Evolutionary conservation across 2,329 filamentous ascomycete genomes (phyloP), one percentile per base, ranked within the genome.

Genomic region (Penicillium sp.): DNA sequence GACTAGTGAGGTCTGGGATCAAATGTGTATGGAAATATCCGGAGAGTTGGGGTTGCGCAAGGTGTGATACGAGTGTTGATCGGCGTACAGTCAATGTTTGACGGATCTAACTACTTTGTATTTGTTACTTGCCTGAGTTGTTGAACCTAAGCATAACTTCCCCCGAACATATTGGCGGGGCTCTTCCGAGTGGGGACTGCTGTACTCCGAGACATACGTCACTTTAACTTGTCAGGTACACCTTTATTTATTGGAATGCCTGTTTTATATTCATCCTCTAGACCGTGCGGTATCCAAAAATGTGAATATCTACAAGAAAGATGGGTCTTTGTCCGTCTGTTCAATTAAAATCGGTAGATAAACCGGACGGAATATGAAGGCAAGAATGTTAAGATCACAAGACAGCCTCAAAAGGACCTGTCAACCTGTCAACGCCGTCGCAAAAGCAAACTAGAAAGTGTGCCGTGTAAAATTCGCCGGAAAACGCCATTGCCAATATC

Each of bases 201-300:
- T 51, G 57, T 60, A 53, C 58, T 59, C 58, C 58, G 58, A 56
- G 32, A 37, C 17, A 49, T 58, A 60, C 57, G 57, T 60, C 57
- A 60, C 57, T 35, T 35, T 33, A 37, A 29, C 40, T 44, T 9
- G 21, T 9, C 29, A 42, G 40, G 40, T 22, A 42, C 40, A 31
- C 4, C 17, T 13, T 21, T 17, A 35, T 17, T 17, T 17, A 15
- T 35, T 21, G 4, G n/a, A 34, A 34, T 10, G n/a, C n/a, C 21
- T 41, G n/a, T 41, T 19, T 17, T 41, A 6, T 17, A 7, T 22
- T 5, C 35, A 8, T 21, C 17, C 17, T 37, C 13, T 15, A 24
- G 3, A 3, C 13, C 12, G 7, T 22, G 22, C 22, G 22, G 24
- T 39, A 2, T 3, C 13, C 2, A 22, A 24, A n/a, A n/a, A n/a